These are phyloP conservation scores for Lablab purpureus DNA, from an alignment of 306 rosid genomes.

Conservation along the genomic window DNA sequence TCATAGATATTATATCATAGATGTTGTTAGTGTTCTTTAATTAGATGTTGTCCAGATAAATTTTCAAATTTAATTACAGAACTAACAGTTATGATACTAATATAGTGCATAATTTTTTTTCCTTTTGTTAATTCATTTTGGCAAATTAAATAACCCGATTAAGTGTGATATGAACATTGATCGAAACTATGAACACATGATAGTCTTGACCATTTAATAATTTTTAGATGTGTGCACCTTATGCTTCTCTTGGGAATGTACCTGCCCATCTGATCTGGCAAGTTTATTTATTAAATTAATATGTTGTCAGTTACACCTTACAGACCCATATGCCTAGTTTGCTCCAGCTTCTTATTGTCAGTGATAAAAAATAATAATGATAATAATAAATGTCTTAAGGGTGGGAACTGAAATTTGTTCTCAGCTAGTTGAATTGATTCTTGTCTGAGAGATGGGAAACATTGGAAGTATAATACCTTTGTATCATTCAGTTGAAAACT, in stretches of 20 bases:
- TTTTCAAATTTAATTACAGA: too few relatives aligned
- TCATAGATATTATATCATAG: too few relatives aligned
- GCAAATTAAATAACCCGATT: neutral
- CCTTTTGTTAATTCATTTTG: neutral
- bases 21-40: too few relatives aligned
- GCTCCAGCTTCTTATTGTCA: conserved; percentile 47
- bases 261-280: conserved; percentile 44
- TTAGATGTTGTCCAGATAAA: too few relatives aligned
- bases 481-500: conserved; percentile 32
- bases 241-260: conserved; percentile 45
- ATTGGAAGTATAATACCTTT: conserved; percentile 24
- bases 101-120: too few relatives aligned
- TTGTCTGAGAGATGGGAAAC: conserved; percentile 47
- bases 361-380: conserved; percentile 34
- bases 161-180: neutral
- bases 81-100: too few relatives aligned
- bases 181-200: neutral
- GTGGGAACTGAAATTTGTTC: conserved; percentile 34
- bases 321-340: conserved; percentile 34
- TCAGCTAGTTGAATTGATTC: conserved; percentile 36
- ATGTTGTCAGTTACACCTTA: conserved; percentile 48
- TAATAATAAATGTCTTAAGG: conserved; percentile 31
- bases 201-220: neutral
- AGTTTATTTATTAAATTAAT: conserved; percentile 36
- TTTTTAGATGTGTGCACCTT: conserved; percentile 6